A percentile compares a stretch with the other conserved stretches of the same genome.
phyloP scores from a whole-genome alignment of 1,139 yeast species.

The Geotrichum carabidarum region DNA sequence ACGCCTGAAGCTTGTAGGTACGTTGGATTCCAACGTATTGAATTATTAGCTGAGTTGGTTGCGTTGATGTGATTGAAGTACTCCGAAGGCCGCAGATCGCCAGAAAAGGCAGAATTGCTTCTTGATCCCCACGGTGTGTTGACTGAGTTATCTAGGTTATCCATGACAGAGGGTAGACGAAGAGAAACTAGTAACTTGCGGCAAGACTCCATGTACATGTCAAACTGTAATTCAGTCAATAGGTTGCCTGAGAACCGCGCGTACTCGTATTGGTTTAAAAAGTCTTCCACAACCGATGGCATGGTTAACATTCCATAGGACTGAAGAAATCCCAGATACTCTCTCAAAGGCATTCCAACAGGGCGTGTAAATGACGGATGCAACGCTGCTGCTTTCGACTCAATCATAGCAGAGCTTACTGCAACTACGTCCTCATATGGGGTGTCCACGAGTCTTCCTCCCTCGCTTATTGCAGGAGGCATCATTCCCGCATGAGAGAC shows the following conservation, averaged over 20 bases:
- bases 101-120: neutral
- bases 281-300: conserved; percentile 32
- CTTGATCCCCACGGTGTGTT: too few species aligned
- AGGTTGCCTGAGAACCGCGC: conserved; percentile 63
- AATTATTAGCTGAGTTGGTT: neutral
- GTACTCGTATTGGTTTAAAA: conserved; percentile 60
- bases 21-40: conserved; percentile 11
- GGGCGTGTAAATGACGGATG: conserved; percentile 41
- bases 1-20: neutral
- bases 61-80: neutral
- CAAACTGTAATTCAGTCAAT: conserved; percentile 56
- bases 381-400: conserved; percentile 46
- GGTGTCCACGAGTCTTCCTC: conserved; percentile 49
- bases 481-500: conserved; percentile 64
- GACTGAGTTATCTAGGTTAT: too few species aligned
- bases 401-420: conserved; percentile 33
- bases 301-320: conserved; percentile 26
- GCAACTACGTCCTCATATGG: conserved; percentile 60
- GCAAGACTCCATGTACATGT: conserved; percentile 51
- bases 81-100: neutral
- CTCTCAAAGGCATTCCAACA: conserved; percentile 46
- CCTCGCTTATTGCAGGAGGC: conserved; percentile 36
- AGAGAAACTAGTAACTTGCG: conserved; percentile 28
- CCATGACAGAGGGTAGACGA: conserved; percentile 5
- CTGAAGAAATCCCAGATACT: conserved; percentile 44